Evolutionary conservation across 2,329 filamentous ascomycete species (phyloP).

Genomic region (Claviceps sorghi): DNA sequence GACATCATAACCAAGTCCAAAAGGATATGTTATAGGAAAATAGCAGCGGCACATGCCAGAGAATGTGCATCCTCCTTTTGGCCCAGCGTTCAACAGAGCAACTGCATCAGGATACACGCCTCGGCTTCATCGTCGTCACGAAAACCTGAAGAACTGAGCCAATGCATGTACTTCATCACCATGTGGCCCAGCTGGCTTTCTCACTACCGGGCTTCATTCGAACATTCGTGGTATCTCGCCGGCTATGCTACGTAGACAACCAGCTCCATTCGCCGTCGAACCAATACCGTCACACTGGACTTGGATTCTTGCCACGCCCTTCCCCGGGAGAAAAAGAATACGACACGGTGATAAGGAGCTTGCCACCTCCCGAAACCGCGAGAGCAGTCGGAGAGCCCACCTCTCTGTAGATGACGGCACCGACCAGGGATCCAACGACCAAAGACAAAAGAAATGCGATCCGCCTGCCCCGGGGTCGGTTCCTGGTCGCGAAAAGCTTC

Average conservation of each 20-base stretch:
- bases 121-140: no score
- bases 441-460: constrained; percentile 34
- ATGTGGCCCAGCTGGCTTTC: neutral
- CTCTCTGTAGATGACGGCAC: constrained; percentile 30
- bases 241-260: neutral
- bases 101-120: no score
- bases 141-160: neutral
- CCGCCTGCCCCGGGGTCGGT: constrained; percentile 35
- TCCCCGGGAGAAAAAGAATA: constrained; percentile 10
- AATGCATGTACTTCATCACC: neutral
- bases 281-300: neutral
- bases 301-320: constrained; percentile 4
- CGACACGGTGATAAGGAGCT: constrained; percentile 11
- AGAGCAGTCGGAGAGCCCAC: constrained; percentile 12
- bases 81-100: no score
- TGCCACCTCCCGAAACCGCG: constrained; percentile 13
- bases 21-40: no score
- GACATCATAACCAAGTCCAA: no score
- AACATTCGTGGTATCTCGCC: neutral
- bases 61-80: no score
- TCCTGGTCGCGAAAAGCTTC: constrained; percentile 29
- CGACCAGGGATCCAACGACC: constrained; percentile 33
- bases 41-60: no score
- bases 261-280: neutral
- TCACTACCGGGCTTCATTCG: neutral